Conservation (phyloP, 345 rosid species). For the Eucalyptus pauciflora region DNA sequence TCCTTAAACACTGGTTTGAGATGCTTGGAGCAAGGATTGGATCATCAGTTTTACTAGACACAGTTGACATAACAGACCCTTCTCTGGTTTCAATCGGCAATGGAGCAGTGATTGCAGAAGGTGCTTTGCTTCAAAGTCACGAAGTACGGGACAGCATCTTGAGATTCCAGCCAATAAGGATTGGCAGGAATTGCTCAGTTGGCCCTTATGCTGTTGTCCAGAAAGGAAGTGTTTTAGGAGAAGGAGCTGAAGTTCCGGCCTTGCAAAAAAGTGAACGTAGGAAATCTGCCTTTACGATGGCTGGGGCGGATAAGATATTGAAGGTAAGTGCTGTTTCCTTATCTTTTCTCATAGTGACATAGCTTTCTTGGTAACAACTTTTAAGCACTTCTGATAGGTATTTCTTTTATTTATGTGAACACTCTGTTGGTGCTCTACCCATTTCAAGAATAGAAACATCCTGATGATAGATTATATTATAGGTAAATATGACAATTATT, state of each 20-base stretch:
- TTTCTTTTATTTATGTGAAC: not conserved
- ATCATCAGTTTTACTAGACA: constrained; percentile 46
- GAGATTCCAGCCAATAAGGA: constrained; percentile 36
- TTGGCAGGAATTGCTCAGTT: constrained; percentile 29
- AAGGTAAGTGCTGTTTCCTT: constrained; percentile 8
- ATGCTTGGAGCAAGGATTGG: constrained; percentile 59
- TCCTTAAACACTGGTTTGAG: constrained; percentile 58
- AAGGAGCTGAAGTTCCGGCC: constrained; percentile 30
- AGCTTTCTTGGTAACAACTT: not conserved
- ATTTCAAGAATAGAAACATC: not conserved
- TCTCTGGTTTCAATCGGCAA: constrained; percentile 54
- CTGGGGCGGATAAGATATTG: not conserved
- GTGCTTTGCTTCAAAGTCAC: constrained; percentile 52
- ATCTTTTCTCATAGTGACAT: not conserved
- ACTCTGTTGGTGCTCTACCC: not conserved
- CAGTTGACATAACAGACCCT: constrained; percentile 53
- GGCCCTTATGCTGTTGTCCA: constrained; percentile 59
- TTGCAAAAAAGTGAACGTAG: constrained; percentile 40
- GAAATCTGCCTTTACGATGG: constrained; percentile 6
- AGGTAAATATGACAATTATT: not conserved
- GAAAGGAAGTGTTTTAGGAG: constrained; percentile 41
- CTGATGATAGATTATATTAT: not conserved
- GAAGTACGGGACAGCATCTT: constrained; percentile 43
- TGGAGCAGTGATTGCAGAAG: constrained; percentile 53
- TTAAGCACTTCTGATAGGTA: not conserved